Base-by-base conservation (phyloP, 2,329 filamentous ascomycete genomes). In the Parastagonospora nodorum region DNA sequence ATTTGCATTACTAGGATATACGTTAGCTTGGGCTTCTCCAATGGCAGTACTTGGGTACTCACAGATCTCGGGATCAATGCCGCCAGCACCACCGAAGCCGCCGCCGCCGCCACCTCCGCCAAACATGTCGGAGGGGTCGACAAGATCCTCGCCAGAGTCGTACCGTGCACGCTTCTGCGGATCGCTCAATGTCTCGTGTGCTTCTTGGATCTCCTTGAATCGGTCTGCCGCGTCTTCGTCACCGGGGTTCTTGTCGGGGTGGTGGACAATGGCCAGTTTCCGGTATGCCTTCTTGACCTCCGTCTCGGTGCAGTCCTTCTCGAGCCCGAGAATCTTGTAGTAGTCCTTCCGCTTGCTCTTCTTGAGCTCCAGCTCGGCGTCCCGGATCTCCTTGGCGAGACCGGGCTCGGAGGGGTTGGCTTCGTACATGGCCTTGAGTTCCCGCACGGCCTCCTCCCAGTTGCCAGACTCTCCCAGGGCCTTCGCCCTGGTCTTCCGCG, bases 191-290 rank as follows among this genome's bases (percentile, higher is more conserved):
- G 88, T 95, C 78, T 99, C 94, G 73, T 99, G 96, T 35, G 93
- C 93, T 80, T 99, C 94, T 66, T 92, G 90, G 72, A 97, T 89
- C 72, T 99, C 94, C 84, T 99, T 97, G 84, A 99, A 99, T 69
- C 90, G 87, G 64, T 90, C 88, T 67, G 92, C 93, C 55, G 94
- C 94, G 44, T 85, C 82, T 51, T 86, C 83, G 65, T 97, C 90
- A 56, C 88, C 90, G 1, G 88, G 90, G 77, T 97, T 99, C 85
- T 99, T 99, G 79, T 99, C 94, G 2, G 94, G 94, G 74, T 99
- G 94, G 72, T 96, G 89, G 59, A 92, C 82, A 63, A 99, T 93
- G 49, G 94, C 94, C 69, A 96, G 83, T 76, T 94, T 96, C 60
- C 93, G 87, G 80, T 99, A 99, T 1, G 93, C 94, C 79, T 92